Base-by-base conservation (phyloP, 169 alveolate species). In the Plasmodium blacklocki region DNA sequence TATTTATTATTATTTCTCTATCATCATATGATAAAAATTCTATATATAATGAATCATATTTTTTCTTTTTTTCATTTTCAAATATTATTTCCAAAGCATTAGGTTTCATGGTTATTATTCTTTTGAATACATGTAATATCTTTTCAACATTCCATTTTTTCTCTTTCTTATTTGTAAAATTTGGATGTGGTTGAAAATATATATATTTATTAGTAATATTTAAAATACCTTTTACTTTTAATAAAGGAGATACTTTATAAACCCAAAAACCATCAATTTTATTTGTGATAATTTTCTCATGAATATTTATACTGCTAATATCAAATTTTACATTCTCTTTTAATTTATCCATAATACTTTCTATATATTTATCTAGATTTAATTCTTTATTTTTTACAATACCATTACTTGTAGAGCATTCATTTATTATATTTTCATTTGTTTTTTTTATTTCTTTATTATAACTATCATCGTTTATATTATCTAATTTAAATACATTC, bases 81-180 rank as follows among this genome's bases (percentile, higher is more conserved):
- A 95, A 95, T n/a, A 95, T 95, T 12, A 95, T 94, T 76, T 95
- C 97, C 85, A 95, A 68, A 3, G 97, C 93, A 58, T 94, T 95
- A n/a, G 95, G 88, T 50, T 93, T 92, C 92, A 95, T 78, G 0
- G 95, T 94, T 72, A 94, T 88, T 23, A 93, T 94, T 15, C 97
- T 91, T 68, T 94, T 94, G 89, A 95, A 95, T 3, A 95, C 92
- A 73, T 93, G 95, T 58, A 94, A 66, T 3, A 95, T 91, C 26
- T 86, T 80, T 47, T 93, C 94, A 7, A 93, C 58, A 23, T 93
- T 87, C 54, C 95, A 93, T 68, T 95, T 92, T 39, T 95, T 95
- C 68, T 88, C 95, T 11, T 94, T 88, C 60, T 94, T 94, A 70
- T 95, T 93, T 8, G 97, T 93, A 75, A 94, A 95, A 78, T 95